Evolutionary conservation across 108 stramenopile species (phyloP), one percentile per base, ranked within the genome.

Genomic region (Parietichytrium sp.): DNA sequence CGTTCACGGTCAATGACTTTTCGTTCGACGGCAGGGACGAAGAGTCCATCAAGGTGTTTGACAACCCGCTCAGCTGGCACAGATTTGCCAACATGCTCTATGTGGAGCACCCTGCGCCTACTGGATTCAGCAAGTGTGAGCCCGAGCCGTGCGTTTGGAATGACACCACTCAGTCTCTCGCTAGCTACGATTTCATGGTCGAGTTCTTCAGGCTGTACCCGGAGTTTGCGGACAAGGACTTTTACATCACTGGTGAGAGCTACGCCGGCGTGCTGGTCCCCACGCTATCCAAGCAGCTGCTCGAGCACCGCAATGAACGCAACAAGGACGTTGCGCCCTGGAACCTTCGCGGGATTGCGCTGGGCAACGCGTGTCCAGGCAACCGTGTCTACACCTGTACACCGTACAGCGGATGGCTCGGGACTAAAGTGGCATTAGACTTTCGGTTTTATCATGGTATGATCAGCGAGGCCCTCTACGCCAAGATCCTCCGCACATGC

Each of bases 211-310:
- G 49, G 3, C 89, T 88, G 54, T 93, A 91, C 79, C 92, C 92
- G 15, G 87, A 90, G 79, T 80, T 89, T 23, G 49, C 77, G 3
- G 13, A 78, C 3, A 84, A 83, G 25, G 79, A 87, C 12, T 52
- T 95, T 18, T 93, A 86, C 77, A 78, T 95, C 47, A 93, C 87
- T 27, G 95, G 94, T n/a, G 95, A 94, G 79, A 85, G 84, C 27
- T 95, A 95, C 81, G 93, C 93, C 1, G 93, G 93, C 0, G 82
- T 90, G 55, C 93, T 93, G 61, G 83, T 93, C 52, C 95, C 93
- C 18, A 86, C 84, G n/a, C 90, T 94, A 81, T 90, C 89, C 26
- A 86, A 90, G 38, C 50, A 61, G 48, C 93, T 95, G 77, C 81
- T 91, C 81, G 54, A 81, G 30, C 80, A 82, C 16, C 85, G 85